A percentile compares a stretch with the other conserved stretches of the same genome.
Conservation (phyloP, 306 rosid species). For the Lathyrus oleraceus region DNA sequence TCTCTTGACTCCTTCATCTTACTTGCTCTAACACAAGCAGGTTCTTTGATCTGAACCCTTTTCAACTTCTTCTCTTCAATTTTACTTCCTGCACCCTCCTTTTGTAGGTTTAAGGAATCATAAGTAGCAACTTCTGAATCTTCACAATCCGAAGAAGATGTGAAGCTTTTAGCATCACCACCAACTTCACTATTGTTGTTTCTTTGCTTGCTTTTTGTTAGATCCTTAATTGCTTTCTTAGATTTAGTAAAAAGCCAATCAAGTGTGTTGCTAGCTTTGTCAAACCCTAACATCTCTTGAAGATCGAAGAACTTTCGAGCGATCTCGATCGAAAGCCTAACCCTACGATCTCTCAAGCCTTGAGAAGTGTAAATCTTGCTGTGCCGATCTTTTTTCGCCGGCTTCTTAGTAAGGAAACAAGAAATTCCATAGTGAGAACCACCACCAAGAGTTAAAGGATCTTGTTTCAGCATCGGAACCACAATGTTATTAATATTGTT, state of each 20-base stretch:
- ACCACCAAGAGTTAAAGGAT: not conserved
- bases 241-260: slow-evolving; percentile 92
- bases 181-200: slow-evolving; percentile 18
- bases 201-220: slow-evolving; percentile 36
- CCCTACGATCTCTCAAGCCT: slow-evolving; percentile 87
- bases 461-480: slow-evolving; percentile 33
- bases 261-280: slow-evolving; percentile 89
- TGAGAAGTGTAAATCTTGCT: slow-evolving; percentile 95
- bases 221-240: slow-evolving; percentile 65
- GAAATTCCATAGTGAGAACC: slow-evolving; percentile 32
- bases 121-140: slow-evolving; percentile 39
- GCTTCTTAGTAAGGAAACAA: slow-evolving; percentile 38
- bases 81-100: not conserved
- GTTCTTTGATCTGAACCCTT: slow-evolving; percentile 35
- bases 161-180: slow-evolving; percentile 8
- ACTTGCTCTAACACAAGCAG: slow-evolving; percentile 29
- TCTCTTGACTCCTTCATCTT: slow-evolving; percentile 64
- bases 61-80: slow-evolving; percentile 35
- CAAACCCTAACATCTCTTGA: slow-evolving; percentile 93
- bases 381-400: slow-evolving; percentile 72
- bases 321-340: slow-evolving; percentile 76
- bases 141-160: slow-evolving; percentile 47
- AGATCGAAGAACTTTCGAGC: slow-evolving; percentile 95
- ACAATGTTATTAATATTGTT: not conserved
- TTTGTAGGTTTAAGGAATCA: slow-evolving; percentile 18